Percentiles rank a stretch among this genome's conserved stretches.
These are phyloP conservation scores for Capsella bursapastoris DNA, from an alignment of 345 rosid genomes.

Conservation along the genomic window DNA sequence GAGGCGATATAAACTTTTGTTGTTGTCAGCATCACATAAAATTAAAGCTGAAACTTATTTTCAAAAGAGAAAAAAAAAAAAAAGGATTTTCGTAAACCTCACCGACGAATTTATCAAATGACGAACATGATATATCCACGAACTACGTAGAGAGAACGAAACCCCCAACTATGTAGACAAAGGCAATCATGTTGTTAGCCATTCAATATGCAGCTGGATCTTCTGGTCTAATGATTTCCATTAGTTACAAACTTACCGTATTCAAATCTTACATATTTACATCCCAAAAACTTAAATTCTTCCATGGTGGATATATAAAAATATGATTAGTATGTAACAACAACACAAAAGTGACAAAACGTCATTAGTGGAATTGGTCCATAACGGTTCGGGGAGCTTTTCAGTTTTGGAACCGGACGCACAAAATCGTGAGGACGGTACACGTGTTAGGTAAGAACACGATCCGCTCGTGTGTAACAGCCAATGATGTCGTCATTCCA, in stretches of 20 bases:
- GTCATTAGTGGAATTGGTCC: constrained; percentile 36
- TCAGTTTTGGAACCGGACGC: constrained; percentile 33
- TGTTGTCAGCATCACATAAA: not conserved
- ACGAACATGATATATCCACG: not conserved
- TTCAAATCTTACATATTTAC: not conserved
- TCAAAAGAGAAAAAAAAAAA: not conserved
- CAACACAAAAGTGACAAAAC: no score
- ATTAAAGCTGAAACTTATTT: not conserved
- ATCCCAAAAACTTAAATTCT: not conserved
- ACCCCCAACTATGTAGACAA: not conserved
- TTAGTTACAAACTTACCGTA: not conserved
- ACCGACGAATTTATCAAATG: not conserved
- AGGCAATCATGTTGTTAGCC: not conserved
- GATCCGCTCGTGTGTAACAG: constrained; percentile 43
- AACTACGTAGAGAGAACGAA: not conserved
- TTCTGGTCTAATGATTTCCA: not conserved
- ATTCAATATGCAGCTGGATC: not conserved
- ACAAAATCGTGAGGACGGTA: constrained; percentile 29
- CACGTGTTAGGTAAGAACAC: constrained; percentile 44
- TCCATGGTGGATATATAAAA: not conserved
- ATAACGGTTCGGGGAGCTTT: constrained; percentile 37
- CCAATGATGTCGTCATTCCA: constrained; percentile 43
- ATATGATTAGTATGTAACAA: not conserved
- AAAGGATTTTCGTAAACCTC: not conserved
- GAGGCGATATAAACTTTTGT: not conserved